A percentile compares a stretch with the other conserved stretches of the same genome.
These are phyloP conservation scores for Elaeagnus macrophylla DNA, from an alignment of 306 rosid genomes.

Conservation along the genomic window DNA sequence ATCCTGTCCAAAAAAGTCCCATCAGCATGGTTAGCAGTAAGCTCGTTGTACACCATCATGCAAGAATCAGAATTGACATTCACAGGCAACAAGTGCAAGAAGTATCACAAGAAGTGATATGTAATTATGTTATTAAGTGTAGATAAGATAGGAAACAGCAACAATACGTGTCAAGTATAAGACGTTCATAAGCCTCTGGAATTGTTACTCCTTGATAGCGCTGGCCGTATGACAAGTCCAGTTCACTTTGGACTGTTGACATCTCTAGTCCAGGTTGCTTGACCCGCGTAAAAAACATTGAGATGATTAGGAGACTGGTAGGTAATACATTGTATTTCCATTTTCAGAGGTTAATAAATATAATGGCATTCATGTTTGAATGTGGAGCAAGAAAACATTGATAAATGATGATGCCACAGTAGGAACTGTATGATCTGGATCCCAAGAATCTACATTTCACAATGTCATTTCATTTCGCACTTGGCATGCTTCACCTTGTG, in stretches of 20 bases:
- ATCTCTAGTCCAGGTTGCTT: slow-evolving; percentile 97
- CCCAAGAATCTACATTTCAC: too few species aligned
- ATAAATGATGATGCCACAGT: too few species aligned
- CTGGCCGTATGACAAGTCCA: slow-evolving; percentile 80
- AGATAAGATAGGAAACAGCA: neutral
- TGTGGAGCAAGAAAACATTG: too few species aligned
- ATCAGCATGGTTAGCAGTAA: slow-evolving; percentile 13
- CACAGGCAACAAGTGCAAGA: neutral
- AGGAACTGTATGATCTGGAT: too few species aligned
- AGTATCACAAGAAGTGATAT: slow-evolving; percentile 3
- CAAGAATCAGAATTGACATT: slow-evolving; percentile 7
- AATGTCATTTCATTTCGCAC: too few species aligned
- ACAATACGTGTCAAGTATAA: slow-evolving; percentile 91
- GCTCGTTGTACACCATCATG: neutral
- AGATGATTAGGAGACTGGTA: neutral
- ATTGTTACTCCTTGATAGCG: slow-evolving; percentile 73
- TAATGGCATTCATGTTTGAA: neutral
- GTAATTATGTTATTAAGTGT: neutral
- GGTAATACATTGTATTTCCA: neutral
- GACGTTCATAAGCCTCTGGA: slow-evolving; percentile 97
- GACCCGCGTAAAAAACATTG: slow-evolving; percentile 43
- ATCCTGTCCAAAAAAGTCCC: slow-evolving; percentile 43
- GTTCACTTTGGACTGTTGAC: slow-evolving; percentile 78
- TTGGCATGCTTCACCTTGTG: too few species aligned
- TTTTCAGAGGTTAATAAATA: neutral